phyloP scores from a whole-genome alignment of 495 filamentous ascomycete genomes.

The Wilcoxina mikolae region DNA sequence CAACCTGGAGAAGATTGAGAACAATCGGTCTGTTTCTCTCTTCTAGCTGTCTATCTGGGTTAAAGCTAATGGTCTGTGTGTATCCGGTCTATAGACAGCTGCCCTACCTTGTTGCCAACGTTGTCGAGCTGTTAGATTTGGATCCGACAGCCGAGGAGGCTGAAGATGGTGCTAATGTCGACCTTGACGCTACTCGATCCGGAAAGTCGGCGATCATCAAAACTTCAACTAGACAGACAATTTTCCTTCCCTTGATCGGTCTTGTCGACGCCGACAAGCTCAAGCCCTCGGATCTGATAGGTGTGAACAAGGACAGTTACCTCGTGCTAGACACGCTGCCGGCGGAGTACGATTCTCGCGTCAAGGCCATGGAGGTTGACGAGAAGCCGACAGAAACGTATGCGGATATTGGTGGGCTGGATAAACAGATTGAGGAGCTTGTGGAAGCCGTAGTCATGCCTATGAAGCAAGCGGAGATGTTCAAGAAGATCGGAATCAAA shows the following conservation, averaged over 20 bases:
- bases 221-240: conserved; percentile 97
- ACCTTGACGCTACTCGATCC: conserved; percentile 89
- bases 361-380: conserved; percentile 99
- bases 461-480: conserved; percentile 97
- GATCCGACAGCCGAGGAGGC: conserved; percentile 91
- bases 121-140: conserved; percentile 90
- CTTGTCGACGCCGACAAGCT: conserved; percentile 88
- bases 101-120: conserved; percentile 95
- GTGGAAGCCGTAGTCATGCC: conserved; percentile 99
- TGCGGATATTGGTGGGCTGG: conserved; percentile 88
- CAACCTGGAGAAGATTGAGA: conserved; percentile 95
- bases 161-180: conserved; percentile 96
- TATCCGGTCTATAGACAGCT: conserved; percentile 64
- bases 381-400: conserved; percentile 99
- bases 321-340: conserved; percentile 95
- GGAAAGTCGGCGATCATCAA: conserved; percentile 99
- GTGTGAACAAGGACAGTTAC: conserved; percentile 98
- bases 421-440: conserved; percentile 98
- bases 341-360: conserved; percentile 97
- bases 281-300: conserved; percentile 89
- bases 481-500: conserved; percentile 99
- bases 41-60: conserved; percentile 5
- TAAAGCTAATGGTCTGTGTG: conserved; percentile 7
- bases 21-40: conserved; percentile 60
- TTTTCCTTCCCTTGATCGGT: conserved; percentile 95